Evolutionary conservation across 805 yeast genomes (phyloP).

Genomic region (Saturnispora quitensis): DNA sequence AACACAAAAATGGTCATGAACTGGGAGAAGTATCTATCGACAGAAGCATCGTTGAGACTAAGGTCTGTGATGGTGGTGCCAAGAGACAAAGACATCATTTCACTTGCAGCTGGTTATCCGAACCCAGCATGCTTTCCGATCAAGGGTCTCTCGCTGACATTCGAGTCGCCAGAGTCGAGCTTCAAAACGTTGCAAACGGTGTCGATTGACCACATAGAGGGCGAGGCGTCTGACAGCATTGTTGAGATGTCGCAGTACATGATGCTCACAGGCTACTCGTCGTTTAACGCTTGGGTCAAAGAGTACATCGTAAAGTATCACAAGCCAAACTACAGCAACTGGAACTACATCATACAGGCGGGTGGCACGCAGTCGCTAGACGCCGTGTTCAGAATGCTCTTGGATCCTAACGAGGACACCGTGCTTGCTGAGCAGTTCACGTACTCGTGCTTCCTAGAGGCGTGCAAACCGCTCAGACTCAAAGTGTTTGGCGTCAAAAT

Average conservation of each 20-base stretch:
- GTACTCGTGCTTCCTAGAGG: conserved; percentile 78
- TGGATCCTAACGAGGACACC: conserved; percentile 65
- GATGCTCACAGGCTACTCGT: conserved; percentile 38
- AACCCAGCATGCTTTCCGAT: conserved; percentile 44
- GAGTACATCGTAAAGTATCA: conserved; percentile 37
- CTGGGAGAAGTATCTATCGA: conserved; percentile 20
- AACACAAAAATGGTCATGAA: neutral
- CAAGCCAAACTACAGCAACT: conserved; percentile 41
- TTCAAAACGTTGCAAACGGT: conserved; percentile 30
- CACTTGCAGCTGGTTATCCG: conserved; percentile 52
- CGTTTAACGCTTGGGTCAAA: conserved; percentile 32
- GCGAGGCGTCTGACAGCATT: conserved; percentile 22
- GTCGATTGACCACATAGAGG: conserved; percentile 24
- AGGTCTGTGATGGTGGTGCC: conserved; percentile 24
- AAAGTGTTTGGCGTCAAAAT: conserved; percentile 63
- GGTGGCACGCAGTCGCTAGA: conserved; percentile 95
- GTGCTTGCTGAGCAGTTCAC: conserved; percentile 74
- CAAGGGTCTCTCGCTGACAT: conserved; percentile 23
- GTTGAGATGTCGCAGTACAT: conserved; percentile 46
- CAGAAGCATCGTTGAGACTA: conserved; percentile 22
- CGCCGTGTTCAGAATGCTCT: conserved; percentile 66
- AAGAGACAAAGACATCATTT: conserved; percentile 29
- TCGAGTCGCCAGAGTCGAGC: conserved; percentile 34
- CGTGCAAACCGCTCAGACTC: conserved; percentile 66
- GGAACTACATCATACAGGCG: conserved; percentile 62